phyloP scores from a whole-genome alignment of 2,329 filamentous ascomycete species.

The Rhynchosporium agropyri region DNA sequence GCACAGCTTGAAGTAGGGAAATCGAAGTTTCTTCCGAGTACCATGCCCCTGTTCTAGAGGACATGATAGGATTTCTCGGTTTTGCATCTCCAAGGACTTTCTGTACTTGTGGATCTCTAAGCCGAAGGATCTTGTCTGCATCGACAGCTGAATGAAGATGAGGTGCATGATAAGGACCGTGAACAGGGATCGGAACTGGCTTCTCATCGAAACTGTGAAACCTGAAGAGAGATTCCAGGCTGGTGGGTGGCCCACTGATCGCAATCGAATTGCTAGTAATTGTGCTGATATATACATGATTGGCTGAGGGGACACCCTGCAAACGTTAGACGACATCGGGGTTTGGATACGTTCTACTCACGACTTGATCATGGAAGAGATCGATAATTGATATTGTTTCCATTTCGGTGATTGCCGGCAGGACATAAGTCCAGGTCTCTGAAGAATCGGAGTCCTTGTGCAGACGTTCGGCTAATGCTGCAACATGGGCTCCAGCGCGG shows the following conservation, averaged over 20 bases:
- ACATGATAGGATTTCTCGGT: constrained; percentile 54
- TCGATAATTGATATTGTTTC: constrained; percentile 54
- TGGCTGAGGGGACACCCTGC: constrained; percentile 49
- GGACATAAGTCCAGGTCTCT: constrained; percentile 68
- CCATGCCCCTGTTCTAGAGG: constrained; percentile 45
- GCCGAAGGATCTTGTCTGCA: constrained; percentile 50
- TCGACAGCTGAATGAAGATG: constrained; percentile 53
- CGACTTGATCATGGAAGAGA: constrained; percentile 60
- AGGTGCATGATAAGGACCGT: constrained; percentile 59
- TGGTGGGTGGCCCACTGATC: constrained; percentile 57
- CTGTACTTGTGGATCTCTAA: constrained; percentile 47
- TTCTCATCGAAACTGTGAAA: constrained; percentile 47
- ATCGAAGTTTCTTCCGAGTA: constrained; percentile 27
- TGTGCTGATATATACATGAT: constrained; percentile 57
- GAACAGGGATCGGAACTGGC: constrained; percentile 54
- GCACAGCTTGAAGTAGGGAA: constrained; percentile 25
- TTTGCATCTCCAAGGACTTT: constrained; percentile 48
- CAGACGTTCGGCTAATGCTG: constrained; percentile 28
- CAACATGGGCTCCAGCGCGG: constrained; percentile 44
- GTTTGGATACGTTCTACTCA: constrained; percentile 40
- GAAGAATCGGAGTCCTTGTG: constrained; percentile 46
- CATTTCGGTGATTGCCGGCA: constrained; percentile 57
- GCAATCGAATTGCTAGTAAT: constrained; percentile 52
- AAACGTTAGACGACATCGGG: constrained; percentile 18
- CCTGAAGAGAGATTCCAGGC: constrained; percentile 49